Evolutionary conservation across 1,284 basidiomycete species (phyloP).

Genomic region (Chiua sp.): DNA sequence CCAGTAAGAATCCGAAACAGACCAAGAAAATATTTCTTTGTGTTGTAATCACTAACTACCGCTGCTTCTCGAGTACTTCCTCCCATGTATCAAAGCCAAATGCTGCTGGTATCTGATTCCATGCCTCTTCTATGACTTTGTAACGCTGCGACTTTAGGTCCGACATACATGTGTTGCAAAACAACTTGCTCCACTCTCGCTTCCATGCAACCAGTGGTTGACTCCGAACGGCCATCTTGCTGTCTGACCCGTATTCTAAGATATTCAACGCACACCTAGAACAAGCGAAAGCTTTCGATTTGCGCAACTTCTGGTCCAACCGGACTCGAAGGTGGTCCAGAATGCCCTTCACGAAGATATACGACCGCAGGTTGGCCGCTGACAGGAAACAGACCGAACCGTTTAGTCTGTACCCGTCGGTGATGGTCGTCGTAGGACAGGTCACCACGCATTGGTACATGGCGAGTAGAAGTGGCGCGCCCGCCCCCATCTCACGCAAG

Average conservation of each 20-base stretch:
- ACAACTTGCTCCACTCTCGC: not conserved
- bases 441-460: slow-evolving; percentile 1
- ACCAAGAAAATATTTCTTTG: too few species aligned
- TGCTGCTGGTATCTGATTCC: not conserved
- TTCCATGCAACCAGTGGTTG: not conserved
- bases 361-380: slow-evolving; percentile 10
- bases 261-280: fast-evolving
- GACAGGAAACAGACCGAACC: slow-evolving; percentile 2
- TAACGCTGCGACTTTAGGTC: not conserved
- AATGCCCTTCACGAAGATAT: slow-evolving; percentile 8
- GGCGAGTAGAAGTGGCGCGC: slow-evolving; percentile 2
- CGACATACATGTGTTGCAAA: slow-evolving; percentile 1
- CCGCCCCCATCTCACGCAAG: slow-evolving; percentile 15
- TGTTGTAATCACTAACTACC: too few species aligned
- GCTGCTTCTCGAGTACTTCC: not conserved
- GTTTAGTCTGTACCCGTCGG: not conserved
- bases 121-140: not conserved
- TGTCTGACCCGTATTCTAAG: not conserved
- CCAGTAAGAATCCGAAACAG: too few species aligned
- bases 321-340: slow-evolving; percentile 1
- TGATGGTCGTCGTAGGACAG: not conserved
- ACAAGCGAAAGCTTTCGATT: not conserved
- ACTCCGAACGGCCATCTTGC: not conserved
- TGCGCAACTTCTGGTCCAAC: not conserved
- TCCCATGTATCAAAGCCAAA: slow-evolving; percentile 12